These are phyloP conservation scores for Peronospora tabacina DNA, from an alignment of 352 stramenopile species.

Conservation along the genomic window DNA sequence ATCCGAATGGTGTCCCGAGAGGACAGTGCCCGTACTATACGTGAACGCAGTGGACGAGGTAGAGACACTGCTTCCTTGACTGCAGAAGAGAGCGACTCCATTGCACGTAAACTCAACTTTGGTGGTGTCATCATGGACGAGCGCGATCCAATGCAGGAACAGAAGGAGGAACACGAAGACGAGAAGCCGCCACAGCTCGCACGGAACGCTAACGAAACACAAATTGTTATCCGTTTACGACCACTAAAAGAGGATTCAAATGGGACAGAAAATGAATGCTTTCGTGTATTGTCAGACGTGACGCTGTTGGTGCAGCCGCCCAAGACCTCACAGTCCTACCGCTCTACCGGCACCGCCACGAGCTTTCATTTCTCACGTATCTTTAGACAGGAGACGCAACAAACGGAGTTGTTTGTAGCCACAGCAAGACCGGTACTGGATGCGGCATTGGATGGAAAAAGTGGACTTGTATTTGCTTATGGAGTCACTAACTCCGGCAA, in stretches of 20 bases:
- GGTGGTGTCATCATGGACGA: constrained; percentile 35
- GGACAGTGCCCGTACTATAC: constrained; percentile 19
- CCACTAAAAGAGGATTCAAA: constrained; percentile 22
- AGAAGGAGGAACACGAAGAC: constrained; percentile 3
- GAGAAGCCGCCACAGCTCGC: constrained; percentile 12
- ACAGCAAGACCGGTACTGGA: constrained; percentile 89
- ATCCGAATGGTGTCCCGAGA: constrained; percentile 11
- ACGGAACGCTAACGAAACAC: constrained; percentile 20
- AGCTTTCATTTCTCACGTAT: constrained; percentile 82
- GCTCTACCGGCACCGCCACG: constrained; percentile 64
- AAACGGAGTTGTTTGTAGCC: constrained; percentile 88
- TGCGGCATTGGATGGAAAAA: constrained; percentile 76
- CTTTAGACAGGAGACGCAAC: constrained; percentile 65
- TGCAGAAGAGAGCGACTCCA: constrained; percentile 9
- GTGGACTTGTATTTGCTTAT: constrained; percentile 94
- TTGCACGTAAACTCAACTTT: constrained; percentile 62
- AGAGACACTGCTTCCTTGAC: constrained; percentile 15
- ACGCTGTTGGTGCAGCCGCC: constrained; percentile 55
- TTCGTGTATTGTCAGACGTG: constrained; percentile 59
- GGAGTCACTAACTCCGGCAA: constrained; percentile 99
- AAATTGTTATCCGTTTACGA: constrained; percentile 69
- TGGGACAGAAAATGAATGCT: constrained; percentile 36
- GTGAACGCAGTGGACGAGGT: constrained; percentile 15
- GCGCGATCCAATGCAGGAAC: constrained; percentile 11
- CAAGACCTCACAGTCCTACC: constrained; percentile 68